Evolutionary conservation across 768 basidiomycete genomes (phyloP), one percentile per base, ranked within the genome.

Genomic region (Suillus hirtellus): DNA sequence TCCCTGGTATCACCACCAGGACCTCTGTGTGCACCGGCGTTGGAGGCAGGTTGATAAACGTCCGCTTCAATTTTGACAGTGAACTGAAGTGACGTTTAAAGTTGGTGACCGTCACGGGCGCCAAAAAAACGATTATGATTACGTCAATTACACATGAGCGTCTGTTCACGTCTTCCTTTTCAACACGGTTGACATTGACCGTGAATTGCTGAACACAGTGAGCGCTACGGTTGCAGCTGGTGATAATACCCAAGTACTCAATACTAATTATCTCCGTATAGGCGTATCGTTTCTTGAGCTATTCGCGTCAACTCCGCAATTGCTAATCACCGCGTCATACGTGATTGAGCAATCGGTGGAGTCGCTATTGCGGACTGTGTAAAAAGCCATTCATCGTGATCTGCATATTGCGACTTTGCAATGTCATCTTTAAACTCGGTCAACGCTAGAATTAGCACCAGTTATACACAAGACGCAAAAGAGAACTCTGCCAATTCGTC

Each of bases 401-500:
- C 52, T 34, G 34, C 34, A 53, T 19, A 27, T 42, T 27, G 24
- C 21, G 24, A 19, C 40, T 40, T 58, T 5, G 17, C 40, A 43
- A 42, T 40, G 1, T 43, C 50, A 1, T 56, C 73, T 24, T 24
- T n/a, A 21, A 65, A 66, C 35, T 60, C 64, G 6, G 67, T 66
- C 53, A 55, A 50, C 42, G 34, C 60, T 12, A 38, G 64, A 1
- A 46, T 68, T 52, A 52, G 62, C 2, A 38, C 44, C n/a, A 59
- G 17, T 38, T 64, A 46, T 15, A 59, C 38, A 31, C 65, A 37
- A 31, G 59, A 64, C 1, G 64, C 43, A 15, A 44, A 46, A 15
- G 56, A 21, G 58, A 56, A 35, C n/a, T 42, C 24, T 58, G 27
- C 27, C 27, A 31, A 19, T 31, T 19, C 19, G 17, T 37, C 40